Conservation (phyloP, 2,329 filamentous ascomycete genomes). For the Akanthomyces uredinophilus region DNA sequence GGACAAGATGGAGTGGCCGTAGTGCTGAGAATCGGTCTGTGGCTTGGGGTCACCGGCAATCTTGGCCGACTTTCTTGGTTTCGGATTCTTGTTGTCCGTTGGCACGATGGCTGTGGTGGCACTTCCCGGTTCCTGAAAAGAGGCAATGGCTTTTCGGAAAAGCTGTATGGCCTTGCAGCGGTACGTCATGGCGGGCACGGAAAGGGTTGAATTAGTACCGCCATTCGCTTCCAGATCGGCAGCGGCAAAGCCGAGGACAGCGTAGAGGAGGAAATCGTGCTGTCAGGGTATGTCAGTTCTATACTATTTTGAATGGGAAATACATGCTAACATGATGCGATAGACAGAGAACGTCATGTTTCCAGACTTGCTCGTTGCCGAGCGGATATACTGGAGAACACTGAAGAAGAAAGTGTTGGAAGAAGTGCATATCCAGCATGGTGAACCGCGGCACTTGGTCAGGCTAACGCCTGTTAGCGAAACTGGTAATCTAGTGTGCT, state of each 20-base stretch:
- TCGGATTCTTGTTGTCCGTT: neutral
- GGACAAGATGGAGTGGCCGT: constrained; percentile 7
- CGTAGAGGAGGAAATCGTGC: neutral
- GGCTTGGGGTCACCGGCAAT: constrained; percentile 1
- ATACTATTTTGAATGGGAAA: neutral
- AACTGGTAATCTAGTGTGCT: neutral
- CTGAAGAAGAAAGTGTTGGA: constrained; percentile 1
- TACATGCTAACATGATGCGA: neutral
- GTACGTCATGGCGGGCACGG: constrained; percentile 7
- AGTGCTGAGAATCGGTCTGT: constrained; percentile 2
- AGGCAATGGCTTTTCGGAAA: neutral
- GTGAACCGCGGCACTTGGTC: constrained; percentile 1
- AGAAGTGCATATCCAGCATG: constrained; percentile 7
- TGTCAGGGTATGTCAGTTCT: neutral
- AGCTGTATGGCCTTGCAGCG: constrained; percentile 10
- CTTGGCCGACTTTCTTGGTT: neutral
- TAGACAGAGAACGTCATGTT: constrained; percentile 6
- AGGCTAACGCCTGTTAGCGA: neutral
- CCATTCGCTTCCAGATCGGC: constrained; percentile 3
- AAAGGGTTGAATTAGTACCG: neutral
- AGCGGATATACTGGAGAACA: constrained; percentile 6
- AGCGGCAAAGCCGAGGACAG: constrained; percentile 3
- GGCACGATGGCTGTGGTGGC: neutral
- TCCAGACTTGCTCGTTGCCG: constrained; percentile 8
- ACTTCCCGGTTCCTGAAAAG: neutral